Evolutionary conservation across 306 rosid species (phyloP).

Genomic region (Cyclanthera cordifolia): DNA sequence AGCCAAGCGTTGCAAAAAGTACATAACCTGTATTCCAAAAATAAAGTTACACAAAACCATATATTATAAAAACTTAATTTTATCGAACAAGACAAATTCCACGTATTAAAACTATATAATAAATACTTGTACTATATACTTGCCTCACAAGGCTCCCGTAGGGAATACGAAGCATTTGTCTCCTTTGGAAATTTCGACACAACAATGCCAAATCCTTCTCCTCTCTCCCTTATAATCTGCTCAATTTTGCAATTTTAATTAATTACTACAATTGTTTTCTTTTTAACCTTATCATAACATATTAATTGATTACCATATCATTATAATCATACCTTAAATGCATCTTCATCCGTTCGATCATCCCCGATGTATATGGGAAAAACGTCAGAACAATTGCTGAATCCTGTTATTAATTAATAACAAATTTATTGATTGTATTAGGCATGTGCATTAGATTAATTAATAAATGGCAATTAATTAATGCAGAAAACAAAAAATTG

Average conservation of each 20-base stretch:
- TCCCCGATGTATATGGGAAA: slow-evolving; percentile 91
- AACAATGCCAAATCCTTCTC: slow-evolving; percentile 87
- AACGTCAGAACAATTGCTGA: slow-evolving; percentile 64
- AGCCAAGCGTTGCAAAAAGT: slow-evolving; percentile 14
- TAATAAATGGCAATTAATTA: neutral
- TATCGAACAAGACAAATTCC: neutral
- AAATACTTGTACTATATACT: slow-evolving; percentile 17
- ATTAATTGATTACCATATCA: too few species aligned
- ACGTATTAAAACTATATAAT: neutral
- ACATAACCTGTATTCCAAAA: slow-evolving; percentile 11
- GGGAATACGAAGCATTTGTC: slow-evolving; percentile 71
- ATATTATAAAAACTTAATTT: neutral
- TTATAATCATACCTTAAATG: slow-evolving; percentile 97
- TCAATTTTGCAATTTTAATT: neutral
- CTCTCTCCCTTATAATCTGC: slow-evolving; percentile 68
- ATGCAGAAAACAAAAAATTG: neutral
- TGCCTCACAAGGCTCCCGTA: slow-evolving; percentile 89
- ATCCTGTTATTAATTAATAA: slow-evolving; percentile 39
- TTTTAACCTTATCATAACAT: too few species aligned
- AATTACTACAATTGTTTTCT: too few species aligned
- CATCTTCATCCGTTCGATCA: slow-evolving; percentile 93
- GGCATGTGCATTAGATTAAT: neutral
- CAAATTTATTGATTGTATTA: neutral
- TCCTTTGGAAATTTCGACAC: slow-evolving; percentile 85
- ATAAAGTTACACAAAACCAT: neutral